Percentiles rank a stretch among this genome's conserved stretches.
Evolutionary conservation across 768 basidiomycete genomes (phyloP).

Genomic region (Russula brevipes): DNA sequence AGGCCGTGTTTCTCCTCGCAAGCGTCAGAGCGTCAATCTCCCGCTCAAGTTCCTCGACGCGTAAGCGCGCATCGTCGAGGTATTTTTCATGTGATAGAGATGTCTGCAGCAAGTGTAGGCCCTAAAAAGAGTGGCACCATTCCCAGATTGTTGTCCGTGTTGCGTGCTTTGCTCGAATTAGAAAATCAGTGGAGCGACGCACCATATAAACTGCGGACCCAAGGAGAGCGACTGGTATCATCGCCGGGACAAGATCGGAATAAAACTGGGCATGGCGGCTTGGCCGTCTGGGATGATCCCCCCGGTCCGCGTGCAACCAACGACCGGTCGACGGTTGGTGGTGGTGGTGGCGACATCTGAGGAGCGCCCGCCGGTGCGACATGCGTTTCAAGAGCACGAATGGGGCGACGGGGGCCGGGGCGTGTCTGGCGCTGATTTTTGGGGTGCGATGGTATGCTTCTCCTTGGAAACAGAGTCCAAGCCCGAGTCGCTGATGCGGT

Average conservation of each 20-base stretch:
- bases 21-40: constrained; percentile 42
- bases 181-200: constrained; percentile 23
- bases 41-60: constrained; percentile 51
- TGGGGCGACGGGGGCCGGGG: background rate
- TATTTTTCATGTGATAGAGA: constrained; percentile 67
- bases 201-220: constrained; percentile 79
- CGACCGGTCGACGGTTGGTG: constrained; percentile 3
- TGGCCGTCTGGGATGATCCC: constrained; percentile 18
- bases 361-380: background rate
- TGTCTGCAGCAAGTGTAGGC: constrained; percentile 57
- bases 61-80: constrained; percentile 54
- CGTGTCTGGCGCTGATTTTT: background rate
- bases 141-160: no score
- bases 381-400: background rate
- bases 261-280: constrained; percentile 65
- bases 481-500: no score
- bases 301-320: constrained; percentile 22
- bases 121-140: constrained; percentile 36
- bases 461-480: no score
- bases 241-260: constrained; percentile 61
- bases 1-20: background rate
- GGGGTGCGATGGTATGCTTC: no score
- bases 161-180: no score
- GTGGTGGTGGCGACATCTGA: background rate
- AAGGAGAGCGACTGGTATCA: constrained; percentile 72